phyloP scores from a whole-genome alignment of 805 yeast species.

The Teunomyces kruisii region DNA sequence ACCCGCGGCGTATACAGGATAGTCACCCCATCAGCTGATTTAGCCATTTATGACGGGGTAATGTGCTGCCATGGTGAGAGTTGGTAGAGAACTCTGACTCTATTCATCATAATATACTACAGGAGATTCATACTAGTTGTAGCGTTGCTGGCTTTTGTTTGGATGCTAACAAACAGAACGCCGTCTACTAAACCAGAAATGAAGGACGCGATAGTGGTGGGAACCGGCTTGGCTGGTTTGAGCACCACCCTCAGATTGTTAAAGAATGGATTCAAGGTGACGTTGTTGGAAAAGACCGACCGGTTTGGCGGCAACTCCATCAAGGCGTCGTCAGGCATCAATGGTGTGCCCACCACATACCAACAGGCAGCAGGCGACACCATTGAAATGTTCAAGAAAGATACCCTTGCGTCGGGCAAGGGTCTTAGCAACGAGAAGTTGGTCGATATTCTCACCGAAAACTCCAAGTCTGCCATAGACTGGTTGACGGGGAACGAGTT shows the following conservation, averaged over 20 bases:
- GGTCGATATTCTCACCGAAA: conserved; percentile 22
- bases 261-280: conserved; percentile 39
- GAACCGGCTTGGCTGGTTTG: conserved; percentile 59
- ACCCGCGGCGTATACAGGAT: too few species aligned
- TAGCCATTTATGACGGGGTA: background rate
- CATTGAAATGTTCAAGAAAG: conserved; percentile 23
- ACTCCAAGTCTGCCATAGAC: conserved; percentile 30
- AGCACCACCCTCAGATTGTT: conserved; percentile 42
- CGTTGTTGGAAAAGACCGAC: conserved; percentile 48
- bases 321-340: conserved; percentile 63
- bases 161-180: background rate
- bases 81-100: background rate
- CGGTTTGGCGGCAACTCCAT: conserved; percentile 59
- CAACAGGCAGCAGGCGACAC: conserved; percentile 26
- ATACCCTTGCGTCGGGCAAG: conserved; percentile 35
- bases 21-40: background rate
- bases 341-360: conserved; percentile 37
- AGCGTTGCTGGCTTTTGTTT: conserved; percentile 3
- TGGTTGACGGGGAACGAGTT: conserved; percentile 30
- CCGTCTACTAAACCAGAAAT: background rate
- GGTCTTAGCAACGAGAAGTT: conserved; percentile 24
- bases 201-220: conserved; percentile 39
- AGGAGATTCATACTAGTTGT: conserved; percentile 1
- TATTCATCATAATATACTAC: background rate
- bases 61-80: background rate